Evolutionary conservation across 1,284 basidiomycete species (phyloP), one percentile per base, ranked within the genome.

Genomic region (Boletellus dicymbophilus): DNA sequence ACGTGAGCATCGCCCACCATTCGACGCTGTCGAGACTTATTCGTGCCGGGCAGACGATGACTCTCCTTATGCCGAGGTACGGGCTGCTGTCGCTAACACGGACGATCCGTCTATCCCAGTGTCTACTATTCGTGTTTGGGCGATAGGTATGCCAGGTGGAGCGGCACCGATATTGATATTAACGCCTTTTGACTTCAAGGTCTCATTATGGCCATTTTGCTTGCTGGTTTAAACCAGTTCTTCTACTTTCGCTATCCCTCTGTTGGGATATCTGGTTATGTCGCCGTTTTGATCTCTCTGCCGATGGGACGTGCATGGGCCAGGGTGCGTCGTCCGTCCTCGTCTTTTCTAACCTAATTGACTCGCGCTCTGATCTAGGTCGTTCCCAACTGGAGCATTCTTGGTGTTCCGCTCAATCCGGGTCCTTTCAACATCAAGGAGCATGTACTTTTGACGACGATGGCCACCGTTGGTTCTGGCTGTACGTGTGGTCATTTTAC

Each of bases 361-460:
- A n/a, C n/a, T n/a, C n/a, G n/a, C n/a, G n/a, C n/a, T n/a, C n/a
- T n/a, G n/a, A n/a, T n/a, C n/a, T n/a, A n/a, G n/a, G n/a, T n/a
- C n/a, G n/a, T n/a, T n/a, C n/a, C n/a, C n/a, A n/a, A n/a, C n/a
- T n/a, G n/a, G n/a, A n/a, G n/a, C n/a, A 69, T 85, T 16, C 75
- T 84, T 30, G 74, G 77, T 10, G 31, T 74, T 15, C 58, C 72
- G 8, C 63, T 90, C 44, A 90, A 90, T 65, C 85, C 88, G 20
- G 87, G 87, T 18, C 83, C 85, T 3, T 90, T 88, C 65, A 82
- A 83, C 44, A 85, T 90, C 67, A 90, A 90, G 59, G 87, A 90
- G 65, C 87, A 88, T 65, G 77, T 79, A 6, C 56, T 84, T 37
- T 31, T 22, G 15, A 44, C 67, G 66, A 66, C 85, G 58, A 85